Conservation (phyloP, 345 rosid species). For the Rubroshorea leprosula region DNA sequence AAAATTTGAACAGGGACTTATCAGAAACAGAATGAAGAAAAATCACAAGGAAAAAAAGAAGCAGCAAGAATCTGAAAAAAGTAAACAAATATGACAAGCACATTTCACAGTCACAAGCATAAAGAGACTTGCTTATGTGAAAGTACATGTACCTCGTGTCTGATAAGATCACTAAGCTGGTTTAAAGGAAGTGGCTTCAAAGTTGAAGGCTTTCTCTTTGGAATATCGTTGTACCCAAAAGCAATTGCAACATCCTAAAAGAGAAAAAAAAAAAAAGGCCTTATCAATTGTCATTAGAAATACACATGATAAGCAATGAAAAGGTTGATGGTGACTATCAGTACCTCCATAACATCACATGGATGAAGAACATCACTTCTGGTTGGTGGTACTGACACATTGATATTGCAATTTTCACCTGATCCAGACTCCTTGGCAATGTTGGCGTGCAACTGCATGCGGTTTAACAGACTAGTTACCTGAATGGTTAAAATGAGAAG, state of each 20-base stretch:
- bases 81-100: no score
- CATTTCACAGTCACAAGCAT: background rate
- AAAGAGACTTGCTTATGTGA: no score
- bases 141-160: conserved; percentile 55
- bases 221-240: conserved; percentile 82
- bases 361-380: conserved; percentile 92
- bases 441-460: conserved; percentile 82
- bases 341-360: conserved; percentile 95
- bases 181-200: conserved; percentile 63
- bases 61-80: no score
- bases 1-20: no score
- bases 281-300: conserved; percentile 6
- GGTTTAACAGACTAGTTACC: conserved; percentile 63
- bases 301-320: background rate
- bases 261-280: conserved; percentile 14
- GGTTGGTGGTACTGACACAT: conserved; percentile 71
- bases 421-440: conserved; percentile 30
- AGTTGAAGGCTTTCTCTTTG: conserved; percentile 55
- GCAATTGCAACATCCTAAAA: conserved; percentile 92
- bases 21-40: conserved; percentile 1
- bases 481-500: conserved; percentile 22
- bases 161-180: conserved; percentile 71
- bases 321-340: background rate
- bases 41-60: background rate
- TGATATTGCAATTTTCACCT: conserved; percentile 35